Evolutionary conservation across 352 stramenopile species (phyloP).

Genomic region (Phytophthora citrophthora): DNA sequence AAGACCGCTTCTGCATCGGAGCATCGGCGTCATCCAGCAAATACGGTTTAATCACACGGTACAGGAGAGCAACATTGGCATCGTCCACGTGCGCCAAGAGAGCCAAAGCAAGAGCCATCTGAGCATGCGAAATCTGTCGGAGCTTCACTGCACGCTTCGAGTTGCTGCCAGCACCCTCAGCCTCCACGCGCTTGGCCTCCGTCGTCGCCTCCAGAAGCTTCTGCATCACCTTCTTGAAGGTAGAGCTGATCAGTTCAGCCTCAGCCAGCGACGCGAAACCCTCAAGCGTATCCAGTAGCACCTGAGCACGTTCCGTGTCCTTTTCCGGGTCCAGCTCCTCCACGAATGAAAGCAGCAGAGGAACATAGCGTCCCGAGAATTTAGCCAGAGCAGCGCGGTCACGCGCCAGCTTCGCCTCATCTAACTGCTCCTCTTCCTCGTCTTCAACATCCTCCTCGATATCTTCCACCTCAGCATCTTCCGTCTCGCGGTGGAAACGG

Average conservation of each 20-base stretch:
- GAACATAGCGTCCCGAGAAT: slow-evolving; percentile 84
- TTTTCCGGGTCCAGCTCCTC: slow-evolving; percentile 83
- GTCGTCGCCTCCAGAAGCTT: slow-evolving; percentile 88
- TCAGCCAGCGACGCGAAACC: slow-evolving; percentile 84
- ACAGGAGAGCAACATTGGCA: slow-evolving; percentile 78
- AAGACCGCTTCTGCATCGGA: slow-evolving; percentile 90
- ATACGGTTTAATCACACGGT: slow-evolving; percentile 90
- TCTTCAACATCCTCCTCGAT: slow-evolving; percentile 43
- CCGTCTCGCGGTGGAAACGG: slow-evolving; percentile 53
- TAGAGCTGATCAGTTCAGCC: slow-evolving; percentile 58
- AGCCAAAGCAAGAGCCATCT: slow-evolving; percentile 83
- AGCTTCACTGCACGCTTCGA: slow-evolving; percentile 59
- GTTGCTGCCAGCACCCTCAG: slow-evolving; percentile 40
- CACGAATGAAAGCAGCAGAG: slow-evolving; percentile 84
- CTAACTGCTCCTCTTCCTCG: slow-evolving; percentile 60
- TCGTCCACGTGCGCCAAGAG: slow-evolving; percentile 83
- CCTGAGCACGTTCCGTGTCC: slow-evolving; percentile 72
- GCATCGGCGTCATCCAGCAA: slow-evolving; percentile 86
- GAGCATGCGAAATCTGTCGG: slow-evolving; percentile 68
- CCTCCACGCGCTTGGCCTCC: slow-evolving; percentile 70
- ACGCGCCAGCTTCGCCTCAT: slow-evolving; percentile 76
- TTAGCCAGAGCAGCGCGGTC: slow-evolving; percentile 83
- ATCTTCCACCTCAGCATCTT: slow-evolving; percentile 48
- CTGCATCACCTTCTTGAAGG: slow-evolving; percentile 92
- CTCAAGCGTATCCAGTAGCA: slow-evolving; percentile 81